Conservation (phyloP, 345 rosid species). For the Gossypium sturtianum region DNA sequence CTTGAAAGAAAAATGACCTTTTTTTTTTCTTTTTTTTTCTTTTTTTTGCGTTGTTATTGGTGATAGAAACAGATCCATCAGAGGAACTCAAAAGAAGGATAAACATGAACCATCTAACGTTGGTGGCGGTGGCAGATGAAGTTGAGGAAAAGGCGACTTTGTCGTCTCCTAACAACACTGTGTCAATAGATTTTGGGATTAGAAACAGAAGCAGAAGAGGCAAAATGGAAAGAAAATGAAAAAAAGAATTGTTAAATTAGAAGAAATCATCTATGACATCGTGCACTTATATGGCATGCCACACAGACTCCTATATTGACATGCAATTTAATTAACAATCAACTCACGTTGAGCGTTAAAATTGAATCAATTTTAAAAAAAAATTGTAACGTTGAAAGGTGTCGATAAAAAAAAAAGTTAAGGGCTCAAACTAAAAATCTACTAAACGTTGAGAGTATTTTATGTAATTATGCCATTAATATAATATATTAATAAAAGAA, state of each 20-base stretch:
- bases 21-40: too few relatives aligned
- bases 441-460: too few relatives aligned
- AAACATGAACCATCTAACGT: slow-evolving; percentile 45
- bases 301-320: too few relatives aligned
- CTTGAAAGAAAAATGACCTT: neutral
- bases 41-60: slow-evolving; percentile 17
- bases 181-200: slow-evolving; percentile 73
- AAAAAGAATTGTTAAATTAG: too few relatives aligned
- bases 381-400: fast-evolving
- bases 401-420: too few relatives aligned
- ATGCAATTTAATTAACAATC: too few relatives aligned
- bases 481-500: too few relatives aligned
- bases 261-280: too few relatives aligned
- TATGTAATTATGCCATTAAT: too few relatives aligned
- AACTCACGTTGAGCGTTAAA: too few relatives aligned
- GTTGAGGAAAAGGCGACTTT: slow-evolving; percentile 48
- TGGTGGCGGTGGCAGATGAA: slow-evolving; percentile 17
- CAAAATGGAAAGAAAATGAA: slow-evolving; percentile 6
- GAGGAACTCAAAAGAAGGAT: slow-evolving; percentile 30
- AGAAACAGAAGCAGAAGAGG: slow-evolving; percentile 30
- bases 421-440: too few relatives aligned
- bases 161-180: slow-evolving; percentile 72
- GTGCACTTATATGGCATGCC: fast-evolving
- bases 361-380: too few relatives aligned
- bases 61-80: slow-evolving; percentile 29